Percentiles rank a stretch among this genome's conserved stretches.
Evolutionary conservation across 176 grass and related monocot species (phyloP).

Genomic region (Cenchrus purpureus): DNA sequence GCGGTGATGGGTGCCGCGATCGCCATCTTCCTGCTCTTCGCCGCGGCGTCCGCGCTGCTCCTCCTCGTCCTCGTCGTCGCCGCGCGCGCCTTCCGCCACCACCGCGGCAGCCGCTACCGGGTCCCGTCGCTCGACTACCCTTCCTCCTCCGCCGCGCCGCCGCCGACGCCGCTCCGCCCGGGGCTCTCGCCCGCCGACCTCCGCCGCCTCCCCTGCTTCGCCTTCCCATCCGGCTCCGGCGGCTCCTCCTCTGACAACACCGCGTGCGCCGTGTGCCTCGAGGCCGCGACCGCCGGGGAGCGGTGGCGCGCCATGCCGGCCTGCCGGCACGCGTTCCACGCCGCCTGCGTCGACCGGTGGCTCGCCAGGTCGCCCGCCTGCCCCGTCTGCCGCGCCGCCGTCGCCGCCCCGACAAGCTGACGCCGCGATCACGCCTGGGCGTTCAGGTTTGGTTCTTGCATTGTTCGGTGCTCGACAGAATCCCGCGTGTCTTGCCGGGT

Average conservation of each 20-base stretch:
- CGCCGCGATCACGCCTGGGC: background rate
- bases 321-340: conserved; percentile 79
- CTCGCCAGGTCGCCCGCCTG: conserved; percentile 63
- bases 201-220: conserved; percentile 46
- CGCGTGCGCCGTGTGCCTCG: conserved; percentile 61
- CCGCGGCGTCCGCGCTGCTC: conserved; percentile 61
- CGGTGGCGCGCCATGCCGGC: conserved; percentile 66
- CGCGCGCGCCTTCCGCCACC: conserved; percentile 62
- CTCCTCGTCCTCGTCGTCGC: conserved; percentile 67
- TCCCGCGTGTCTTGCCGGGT: background rate
- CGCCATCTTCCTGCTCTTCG: conserved; percentile 79
- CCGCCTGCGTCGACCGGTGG: conserved; percentile 81
- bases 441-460: conserved; percentile 20
- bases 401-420: conserved; percentile 33
- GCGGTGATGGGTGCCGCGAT: conserved; percentile 70
- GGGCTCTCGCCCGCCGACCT: conserved; percentile 60
- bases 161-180: background rate
- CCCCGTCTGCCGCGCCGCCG: conserved; percentile 76
- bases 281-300: conserved; percentile 54
- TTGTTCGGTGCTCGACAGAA: background rate
- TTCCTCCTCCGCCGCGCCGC: conserved; percentile 40
- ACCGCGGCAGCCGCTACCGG: background rate
- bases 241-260: too few relatives aligned
- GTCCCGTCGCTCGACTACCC: conserved; percentile 19
- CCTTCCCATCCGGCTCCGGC: background rate